phyloP scores from a whole-genome alignment of 2,329 filamentous ascomycete genomes.

The Xylariaceae sp. region DNA sequence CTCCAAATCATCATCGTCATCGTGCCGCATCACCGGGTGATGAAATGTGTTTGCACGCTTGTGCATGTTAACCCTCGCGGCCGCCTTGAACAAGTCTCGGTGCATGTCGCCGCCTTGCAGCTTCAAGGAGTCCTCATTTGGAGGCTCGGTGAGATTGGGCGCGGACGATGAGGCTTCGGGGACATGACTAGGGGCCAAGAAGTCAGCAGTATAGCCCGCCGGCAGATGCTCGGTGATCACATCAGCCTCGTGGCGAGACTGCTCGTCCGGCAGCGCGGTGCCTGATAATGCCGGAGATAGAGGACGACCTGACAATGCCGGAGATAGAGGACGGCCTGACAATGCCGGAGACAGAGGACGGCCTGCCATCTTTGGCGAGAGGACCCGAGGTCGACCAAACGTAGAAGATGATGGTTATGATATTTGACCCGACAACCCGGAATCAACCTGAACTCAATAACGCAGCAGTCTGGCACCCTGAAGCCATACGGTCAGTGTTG shows the following conservation, averaged over 20 bases:
- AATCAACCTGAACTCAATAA: conserved; percentile 8
- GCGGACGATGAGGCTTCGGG: conserved; percentile 15
- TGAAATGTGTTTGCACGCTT: conserved; percentile 65
- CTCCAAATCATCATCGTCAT: conserved; percentile 29
- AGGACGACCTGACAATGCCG: background rate
- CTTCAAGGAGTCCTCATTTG: conserved; percentile 55
- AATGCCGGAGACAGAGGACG: background rate
- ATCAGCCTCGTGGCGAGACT: conserved; percentile 15
- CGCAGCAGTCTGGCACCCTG: background rate
- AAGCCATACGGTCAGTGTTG: conserved; percentile 9
- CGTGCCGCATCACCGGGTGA: conserved; percentile 39
- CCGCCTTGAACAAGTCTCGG: conserved; percentile 71
- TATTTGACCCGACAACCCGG: background rate
- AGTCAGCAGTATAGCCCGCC: conserved; percentile 37
- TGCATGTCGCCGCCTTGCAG: conserved; percentile 76
- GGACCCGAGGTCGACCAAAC: background rate
- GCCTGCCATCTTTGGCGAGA: conserved; percentile 3
- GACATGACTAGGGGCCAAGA: conserved; percentile 30
- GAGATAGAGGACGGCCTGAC: conserved; percentile 3
- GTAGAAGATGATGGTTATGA: background rate
- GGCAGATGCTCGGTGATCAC: conserved; percentile 19
- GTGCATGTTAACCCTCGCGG: conserved; percentile 50
- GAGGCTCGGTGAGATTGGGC: conserved; percentile 23
- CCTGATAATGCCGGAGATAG: no score
- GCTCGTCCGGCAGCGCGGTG: no score